Evolutionary conservation across 2,329 filamentous ascomycete genomes (phyloP).

Genomic region (Boeremia lycopersici): DNA sequence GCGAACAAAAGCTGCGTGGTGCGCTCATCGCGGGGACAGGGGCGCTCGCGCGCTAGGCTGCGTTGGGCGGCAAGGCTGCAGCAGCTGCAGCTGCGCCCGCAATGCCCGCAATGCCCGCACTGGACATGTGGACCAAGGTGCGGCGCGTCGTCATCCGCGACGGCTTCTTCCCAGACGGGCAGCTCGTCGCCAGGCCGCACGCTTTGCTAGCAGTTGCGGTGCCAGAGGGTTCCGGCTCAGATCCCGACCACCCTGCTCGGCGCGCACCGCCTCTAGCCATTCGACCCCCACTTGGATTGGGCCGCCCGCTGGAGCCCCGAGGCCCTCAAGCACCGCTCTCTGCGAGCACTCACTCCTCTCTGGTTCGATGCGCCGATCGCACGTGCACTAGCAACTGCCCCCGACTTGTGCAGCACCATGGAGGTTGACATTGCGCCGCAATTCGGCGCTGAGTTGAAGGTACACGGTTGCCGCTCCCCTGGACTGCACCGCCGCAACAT

Average conservation of each 20-base stretch:
- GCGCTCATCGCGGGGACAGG: slow-evolving; percentile 31
- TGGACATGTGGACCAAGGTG: neutral
- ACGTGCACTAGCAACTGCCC: slow-evolving; percentile 22
- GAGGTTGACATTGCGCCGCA: slow-evolving; percentile 82
- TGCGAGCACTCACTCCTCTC: slow-evolving; percentile 14
- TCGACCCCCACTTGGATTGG: slow-evolving; percentile 37
- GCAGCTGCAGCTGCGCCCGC: slow-evolving; percentile 27
- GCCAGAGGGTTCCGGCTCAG: slow-evolving; percentile 21
- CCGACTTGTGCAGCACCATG: slow-evolving; percentile 58
- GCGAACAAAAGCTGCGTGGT: slow-evolving; percentile 19
- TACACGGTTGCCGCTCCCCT: slow-evolving; percentile 49
- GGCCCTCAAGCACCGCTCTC: slow-evolving; percentile 26
- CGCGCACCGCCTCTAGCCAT: slow-evolving; percentile 36
- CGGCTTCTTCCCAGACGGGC: neutral
- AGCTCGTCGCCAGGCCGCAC: neutral
- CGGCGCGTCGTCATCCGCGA: neutral
- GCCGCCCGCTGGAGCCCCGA: slow-evolving; percentile 32
- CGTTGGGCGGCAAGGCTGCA: slow-evolving; percentile 24
- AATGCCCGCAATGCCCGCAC: too few species aligned
- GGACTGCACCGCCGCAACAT: slow-evolving; percentile 23
- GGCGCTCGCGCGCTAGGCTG: slow-evolving; percentile 31
- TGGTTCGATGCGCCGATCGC: slow-evolving; percentile 27
- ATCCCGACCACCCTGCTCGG: slow-evolving; percentile 31
- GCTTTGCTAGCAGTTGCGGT: slow-evolving; percentile 5
- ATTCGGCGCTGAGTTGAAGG: slow-evolving; percentile 95